Base-by-base conservation (phyloP, 192 early-diverging fungal species). In the Coemansia sp. region DNA sequence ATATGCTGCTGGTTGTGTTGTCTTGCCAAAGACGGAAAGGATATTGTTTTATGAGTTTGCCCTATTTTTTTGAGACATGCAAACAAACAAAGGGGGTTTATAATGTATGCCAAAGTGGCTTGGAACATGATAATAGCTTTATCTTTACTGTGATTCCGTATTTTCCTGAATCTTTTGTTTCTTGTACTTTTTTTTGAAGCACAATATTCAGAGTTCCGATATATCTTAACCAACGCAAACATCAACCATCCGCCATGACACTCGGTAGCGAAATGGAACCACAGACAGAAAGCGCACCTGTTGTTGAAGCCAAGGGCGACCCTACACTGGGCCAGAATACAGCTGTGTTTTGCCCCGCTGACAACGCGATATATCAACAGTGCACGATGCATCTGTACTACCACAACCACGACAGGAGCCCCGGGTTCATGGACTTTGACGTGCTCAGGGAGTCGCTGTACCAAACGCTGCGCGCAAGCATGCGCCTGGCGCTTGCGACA, bases 371-470 rank as follows among this genome's bases (percentile, higher is more conserved):
- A 8, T 35, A 7, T 5, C 20, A 48, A n/a, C 65, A 36, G 15
- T 60, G 57, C 48, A 52, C 50, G 36, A 23, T 60, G 3, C 65
- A 67, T 20, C 43, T 41, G 35, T 67, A 60, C 48, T 67, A 33
- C 25, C 48, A 60, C 57, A 67, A 60, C 48, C 0, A 15, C 3
- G 20, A 19, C 13, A 33, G 33, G 17, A n/a, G 19, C 5, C 17
- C 57, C 0, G 63, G n/a, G 5, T 75, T 75, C 36, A 75, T 75
- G 73, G 63, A 65, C 4, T 75, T 69, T 42, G 43, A 11, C 2
- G 17, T 50, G 0, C 63, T 75, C 22, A 54, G 53, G 15, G n/a
- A 35, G 8, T 48, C 73, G 5, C 61, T 75, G n/a, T 35, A 69
- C 63, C 33, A 32, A 10, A 50, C 73, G 6, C 67, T 75, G 11